phyloP scores from a whole-genome alignment of 225 moss, liverwort and hornwort genomes.

The Physcomitrium patens region DNA sequence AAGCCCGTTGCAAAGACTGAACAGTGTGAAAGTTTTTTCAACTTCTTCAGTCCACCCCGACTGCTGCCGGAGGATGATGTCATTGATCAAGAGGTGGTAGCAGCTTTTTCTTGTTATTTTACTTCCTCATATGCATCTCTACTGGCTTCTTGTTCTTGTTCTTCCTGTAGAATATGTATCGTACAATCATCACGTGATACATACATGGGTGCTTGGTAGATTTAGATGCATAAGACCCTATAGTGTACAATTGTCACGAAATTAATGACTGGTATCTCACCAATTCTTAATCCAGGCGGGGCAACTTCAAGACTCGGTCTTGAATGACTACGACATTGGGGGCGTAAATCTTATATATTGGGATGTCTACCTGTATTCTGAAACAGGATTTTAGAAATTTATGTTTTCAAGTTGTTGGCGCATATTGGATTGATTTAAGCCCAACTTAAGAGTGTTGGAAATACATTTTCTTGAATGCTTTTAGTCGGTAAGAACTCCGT shows the following conservation, averaged over 20 bases:
- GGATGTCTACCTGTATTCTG: background rate
- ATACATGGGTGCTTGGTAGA: background rate
- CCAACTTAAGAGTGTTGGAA: background rate
- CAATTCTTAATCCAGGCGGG: conserved; percentile 52
- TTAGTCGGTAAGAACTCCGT: background rate
- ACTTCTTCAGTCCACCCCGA: conserved; percentile 82
- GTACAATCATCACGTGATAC: background rate
- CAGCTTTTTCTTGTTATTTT: background rate
- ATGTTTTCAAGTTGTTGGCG: background rate
- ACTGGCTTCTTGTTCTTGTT: background rate
- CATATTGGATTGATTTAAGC: background rate
- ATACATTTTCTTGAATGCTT: background rate
- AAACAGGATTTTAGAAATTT: background rate
- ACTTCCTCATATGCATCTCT: background rate
- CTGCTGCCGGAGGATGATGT: conserved; percentile 83
- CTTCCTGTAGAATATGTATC: background rate
- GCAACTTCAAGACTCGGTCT: conserved; percentile 78
- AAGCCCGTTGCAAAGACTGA: conserved; percentile 82
- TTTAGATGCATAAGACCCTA: background rate
- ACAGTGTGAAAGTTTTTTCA: conserved; percentile 84
- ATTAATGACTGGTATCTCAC: background rate
- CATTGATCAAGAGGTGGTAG: conserved; percentile 77
- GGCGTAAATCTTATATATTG: conserved; percentile 21
- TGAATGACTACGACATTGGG: conserved; percentile 86
- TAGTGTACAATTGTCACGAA: background rate